Percentiles rank a stretch among this genome's conserved stretches.
phyloP scores from a whole-genome alignment of 1,284 basidiomycete genomes.

The Leccinum colubrinum region DNA sequence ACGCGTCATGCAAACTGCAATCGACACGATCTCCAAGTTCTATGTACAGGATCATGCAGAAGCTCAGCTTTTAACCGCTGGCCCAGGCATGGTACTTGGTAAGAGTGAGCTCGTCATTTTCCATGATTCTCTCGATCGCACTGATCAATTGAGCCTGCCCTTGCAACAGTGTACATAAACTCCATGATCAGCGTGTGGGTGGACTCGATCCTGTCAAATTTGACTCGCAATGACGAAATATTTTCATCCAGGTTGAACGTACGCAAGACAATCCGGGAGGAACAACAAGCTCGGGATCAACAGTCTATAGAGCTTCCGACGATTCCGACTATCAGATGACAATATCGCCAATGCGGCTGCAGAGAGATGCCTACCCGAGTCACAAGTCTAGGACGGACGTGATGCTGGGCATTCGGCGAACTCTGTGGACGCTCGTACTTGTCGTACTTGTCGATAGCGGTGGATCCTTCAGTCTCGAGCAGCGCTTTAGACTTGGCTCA shows the following conservation, averaged over 20 bases:
- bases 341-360: background rate
- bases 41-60: constrained; percentile 4
- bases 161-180: background rate
- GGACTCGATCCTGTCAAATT: background rate
- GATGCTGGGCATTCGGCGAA: background rate
- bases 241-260: constrained; percentile 14
- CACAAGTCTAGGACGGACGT: background rate
- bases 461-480: no score
- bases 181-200: constrained; percentile 4
- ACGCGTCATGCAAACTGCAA: background rate
- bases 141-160: background rate
- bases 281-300: constrained; percentile 1
- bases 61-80: constrained; percentile 4
- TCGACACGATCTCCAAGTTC: constrained; percentile 9
- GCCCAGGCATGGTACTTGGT: constrained; percentile 11
- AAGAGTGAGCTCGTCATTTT: constrained; percentile 12
- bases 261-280: constrained; percentile 13
- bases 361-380: background rate
- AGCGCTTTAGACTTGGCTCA: no score
- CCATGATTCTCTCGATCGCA: no score
- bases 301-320: constrained; percentile 15
- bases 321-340: constrained; percentile 8
- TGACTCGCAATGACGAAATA: background rate
- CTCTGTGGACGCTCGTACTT: background rate
- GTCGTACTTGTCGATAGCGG: no score